These are phyloP conservation scores for Naganishia cerealis DNA, from an alignment of 1,284 basidiomycete species.

Conservation along the genomic window DNA sequence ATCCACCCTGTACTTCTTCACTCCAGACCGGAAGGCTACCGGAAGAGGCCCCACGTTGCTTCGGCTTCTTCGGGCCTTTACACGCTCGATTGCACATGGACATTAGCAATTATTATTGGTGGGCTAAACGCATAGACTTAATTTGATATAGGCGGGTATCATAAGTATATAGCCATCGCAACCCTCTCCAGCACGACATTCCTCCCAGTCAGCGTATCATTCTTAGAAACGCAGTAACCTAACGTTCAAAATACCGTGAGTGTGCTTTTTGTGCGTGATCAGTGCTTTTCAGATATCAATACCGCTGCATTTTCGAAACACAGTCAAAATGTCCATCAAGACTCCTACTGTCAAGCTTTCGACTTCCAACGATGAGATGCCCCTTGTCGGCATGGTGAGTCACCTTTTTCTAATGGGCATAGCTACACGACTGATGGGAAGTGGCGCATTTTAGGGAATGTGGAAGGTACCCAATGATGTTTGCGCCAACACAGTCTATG, in stretches of 20 bases:
- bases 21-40: not conserved
- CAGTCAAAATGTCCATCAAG: constrained; percentile 26
- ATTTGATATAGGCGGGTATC: not conserved
- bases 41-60: not conserved
- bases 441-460: constrained; percentile 41
- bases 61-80: constrained; percentile 1
- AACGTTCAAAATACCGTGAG: not conserved
- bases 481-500: constrained; percentile 51
- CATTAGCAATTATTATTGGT: not conserved
- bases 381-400: constrained; percentile 32
- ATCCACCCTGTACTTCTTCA: not conserved
- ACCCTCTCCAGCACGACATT: not conserved
- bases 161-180: not conserved
- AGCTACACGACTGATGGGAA: not conserved
- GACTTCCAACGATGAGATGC: constrained; percentile 33
- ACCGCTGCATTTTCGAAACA: not conserved
- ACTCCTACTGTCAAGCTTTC: constrained; percentile 34
- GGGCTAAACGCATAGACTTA: not conserved
- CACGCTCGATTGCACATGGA: not conserved
- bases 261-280: not conserved
- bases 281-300: not conserved
- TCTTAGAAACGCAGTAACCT: not conserved
- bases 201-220: not conserved
- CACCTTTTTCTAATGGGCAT: not conserved
- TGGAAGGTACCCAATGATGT: constrained; percentile 40